Evolutionary conservation across 208 protist species (phyloP), one percentile per base, ranked within the genome.

Genomic region (Trichomonas vaginalis): DNA sequence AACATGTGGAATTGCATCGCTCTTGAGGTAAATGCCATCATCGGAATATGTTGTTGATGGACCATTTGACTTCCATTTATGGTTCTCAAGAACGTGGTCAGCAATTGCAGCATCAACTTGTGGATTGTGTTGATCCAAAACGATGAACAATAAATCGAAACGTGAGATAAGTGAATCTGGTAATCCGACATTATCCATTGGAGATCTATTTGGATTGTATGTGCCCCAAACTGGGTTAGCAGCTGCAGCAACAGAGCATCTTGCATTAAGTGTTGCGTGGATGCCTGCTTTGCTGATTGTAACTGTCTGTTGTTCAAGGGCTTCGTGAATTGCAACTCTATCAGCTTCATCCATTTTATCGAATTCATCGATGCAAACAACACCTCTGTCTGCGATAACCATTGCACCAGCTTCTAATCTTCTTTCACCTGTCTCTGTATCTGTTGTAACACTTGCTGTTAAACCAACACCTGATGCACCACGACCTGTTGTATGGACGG

Each of bases 301-400:
- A 0, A 99, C 99, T 0, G 99, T 99, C 97, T 99, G 99, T 97
- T 99, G 99, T 97, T 99, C 99, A 99, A 99, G 99, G 37, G 99
- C 99, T 97, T 99, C 96, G 56, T 97, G 96, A 42, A 97, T 96
- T 32, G 96, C 96, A 27, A 95, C 90, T 39, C 98, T 96, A 97
- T 99, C 99, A 42, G 98, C 97, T 56, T 98, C 97, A 62, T 96
- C 97, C 99, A 99, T 99, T 97, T 99, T 99, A 97, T 99, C 99
- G 97, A 99, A 99, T 97, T 99, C 99, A 97, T 99, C 99, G 95
- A 99, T 99, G 97, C 98, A 99, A 35, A 99, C 97, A 79, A 99
- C 98, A 12, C 96, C 97, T 47, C 98, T 97, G 97, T 99, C 99
- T 0, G 99, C 99, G 12, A 99, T 97, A 4, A 99, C 99, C 99